Conservation (phyloP, 169 alveolate species). For the Plasmodium yoelii region DNA sequence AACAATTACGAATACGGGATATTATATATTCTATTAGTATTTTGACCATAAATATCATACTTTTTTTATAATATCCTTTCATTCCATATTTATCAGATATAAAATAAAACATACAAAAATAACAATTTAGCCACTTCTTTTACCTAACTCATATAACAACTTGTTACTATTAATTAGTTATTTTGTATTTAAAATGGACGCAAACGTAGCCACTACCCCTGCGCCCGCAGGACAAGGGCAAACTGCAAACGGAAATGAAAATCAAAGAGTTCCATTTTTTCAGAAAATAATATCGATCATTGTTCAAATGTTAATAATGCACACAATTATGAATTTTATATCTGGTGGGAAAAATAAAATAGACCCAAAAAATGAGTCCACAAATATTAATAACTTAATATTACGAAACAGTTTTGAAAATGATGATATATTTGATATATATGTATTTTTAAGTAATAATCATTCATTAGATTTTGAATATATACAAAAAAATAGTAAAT, state of each 20-base stretch:
- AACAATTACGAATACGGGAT: no score
- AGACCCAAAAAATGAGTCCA: constrained; percentile 19
- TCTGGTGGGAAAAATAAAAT: constrained; percentile 79
- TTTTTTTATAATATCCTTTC: no score
- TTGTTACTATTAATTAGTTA: no score
- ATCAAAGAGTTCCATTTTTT: constrained; percentile 67
- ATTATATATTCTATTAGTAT: no score
- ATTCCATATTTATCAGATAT: no score
- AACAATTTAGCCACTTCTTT: no score
- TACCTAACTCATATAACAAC: no score
- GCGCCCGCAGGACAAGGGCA: neutral
- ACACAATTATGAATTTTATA: constrained; percentile 78
- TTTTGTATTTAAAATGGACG: no score
- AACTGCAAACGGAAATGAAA: constrained; percentile 20
- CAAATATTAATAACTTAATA: constrained; percentile 38
- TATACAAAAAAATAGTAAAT: constrained; percentile 58
- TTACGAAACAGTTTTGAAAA: constrained; percentile 75
- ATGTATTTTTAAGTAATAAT: constrained; percentile 75
- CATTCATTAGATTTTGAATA: constrained; percentile 73
- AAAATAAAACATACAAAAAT: no score
- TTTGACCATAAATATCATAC: no score
- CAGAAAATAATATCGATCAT: constrained; percentile 66
- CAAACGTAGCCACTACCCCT: no score
- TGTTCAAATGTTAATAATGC: constrained; percentile 78
- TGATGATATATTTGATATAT: constrained; percentile 78